Percentiles rank a stretch among this genome's conserved stretches.
phyloP scores from a whole-genome alignment of 225 moss, liverwort and hornwort species.

The Pleurozium schreberi region DNA sequence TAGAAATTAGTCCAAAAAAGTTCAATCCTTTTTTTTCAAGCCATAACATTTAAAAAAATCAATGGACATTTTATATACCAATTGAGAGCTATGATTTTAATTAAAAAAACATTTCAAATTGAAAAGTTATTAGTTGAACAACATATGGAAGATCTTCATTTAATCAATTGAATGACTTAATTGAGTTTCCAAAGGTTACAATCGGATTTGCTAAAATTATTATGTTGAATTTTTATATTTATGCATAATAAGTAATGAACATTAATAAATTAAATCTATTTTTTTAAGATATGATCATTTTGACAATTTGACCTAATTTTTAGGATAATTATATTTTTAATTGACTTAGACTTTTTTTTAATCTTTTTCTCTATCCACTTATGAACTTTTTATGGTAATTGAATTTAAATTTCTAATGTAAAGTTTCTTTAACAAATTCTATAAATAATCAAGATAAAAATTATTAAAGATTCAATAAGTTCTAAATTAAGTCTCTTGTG shows the following conservation, averaged over 20 bases:
- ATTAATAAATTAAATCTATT: background rate
- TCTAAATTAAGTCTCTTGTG: no score
- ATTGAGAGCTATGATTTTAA: background rate
- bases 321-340: no score
- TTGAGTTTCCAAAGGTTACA: background rate
- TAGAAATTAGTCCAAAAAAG: background rate
- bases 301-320: no score
- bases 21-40: no score
- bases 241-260: background rate
- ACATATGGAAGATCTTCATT: background rate
- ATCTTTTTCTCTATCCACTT: background rate
- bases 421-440: background rate
- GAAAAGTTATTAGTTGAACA: background rate
- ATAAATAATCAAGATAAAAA: background rate
- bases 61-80: background rate
- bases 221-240: background rate
- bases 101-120: background rate
- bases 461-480: background rate
- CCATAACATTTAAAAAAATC: no score
- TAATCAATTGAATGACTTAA: background rate
- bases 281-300: no score
- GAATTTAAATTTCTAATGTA: background rate
- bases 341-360: background rate
- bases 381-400: no score
- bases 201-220: background rate